Conservation (phyloP, 176 grass and related monocot species). For the Elaeis guineensis region DNA sequence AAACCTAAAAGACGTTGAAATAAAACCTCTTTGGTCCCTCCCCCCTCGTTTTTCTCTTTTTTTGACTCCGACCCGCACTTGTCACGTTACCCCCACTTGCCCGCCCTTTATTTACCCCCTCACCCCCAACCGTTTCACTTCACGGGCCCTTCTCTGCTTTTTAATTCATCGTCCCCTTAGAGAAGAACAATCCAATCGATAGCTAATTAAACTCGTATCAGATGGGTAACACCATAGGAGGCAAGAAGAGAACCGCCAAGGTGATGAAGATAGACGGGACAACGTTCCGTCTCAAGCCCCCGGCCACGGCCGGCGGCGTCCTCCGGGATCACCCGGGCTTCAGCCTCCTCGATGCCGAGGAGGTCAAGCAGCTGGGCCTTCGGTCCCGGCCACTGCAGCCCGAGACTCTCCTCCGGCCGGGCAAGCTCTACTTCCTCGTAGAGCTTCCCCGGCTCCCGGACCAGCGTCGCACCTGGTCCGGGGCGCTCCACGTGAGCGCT, state of each 20-base stretch:
- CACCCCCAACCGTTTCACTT: too few species aligned
- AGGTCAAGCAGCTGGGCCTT: constrained; percentile 65
- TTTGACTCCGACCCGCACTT: too few species aligned
- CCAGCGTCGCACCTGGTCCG: constrained; percentile 58
- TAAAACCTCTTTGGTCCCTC: too few species aligned
- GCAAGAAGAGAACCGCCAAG: constrained; percentile 66
- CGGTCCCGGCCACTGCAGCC: constrained; percentile 43
- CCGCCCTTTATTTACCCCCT: too few species aligned
- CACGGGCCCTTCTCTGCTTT: too few species aligned
- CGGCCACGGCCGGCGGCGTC: constrained; percentile 36
- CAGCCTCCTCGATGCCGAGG: constrained; percentile 53
- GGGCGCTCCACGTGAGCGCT: constrained; percentile 66
- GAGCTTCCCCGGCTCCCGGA: constrained; percentile 39
- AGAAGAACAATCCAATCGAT: too few species aligned
- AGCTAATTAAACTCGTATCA: too few species aligned
- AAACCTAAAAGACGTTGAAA: too few species aligned
- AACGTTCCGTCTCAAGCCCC: constrained; percentile 59
- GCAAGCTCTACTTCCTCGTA: constrained; percentile 85
- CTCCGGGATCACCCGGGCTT: constrained; percentile 59
- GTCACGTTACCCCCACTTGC: too few species aligned
- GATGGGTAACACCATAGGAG: constrained; percentile 86
- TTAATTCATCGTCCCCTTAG: too few species aligned
- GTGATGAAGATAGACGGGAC: constrained; percentile 96
- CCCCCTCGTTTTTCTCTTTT: too few species aligned
- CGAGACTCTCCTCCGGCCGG: constrained; percentile 43